These are phyloP conservation scores for Microdochium nivale DNA, from an alignment of 2,329 filamentous ascomycete species.

Conservation along the genomic window DNA sequence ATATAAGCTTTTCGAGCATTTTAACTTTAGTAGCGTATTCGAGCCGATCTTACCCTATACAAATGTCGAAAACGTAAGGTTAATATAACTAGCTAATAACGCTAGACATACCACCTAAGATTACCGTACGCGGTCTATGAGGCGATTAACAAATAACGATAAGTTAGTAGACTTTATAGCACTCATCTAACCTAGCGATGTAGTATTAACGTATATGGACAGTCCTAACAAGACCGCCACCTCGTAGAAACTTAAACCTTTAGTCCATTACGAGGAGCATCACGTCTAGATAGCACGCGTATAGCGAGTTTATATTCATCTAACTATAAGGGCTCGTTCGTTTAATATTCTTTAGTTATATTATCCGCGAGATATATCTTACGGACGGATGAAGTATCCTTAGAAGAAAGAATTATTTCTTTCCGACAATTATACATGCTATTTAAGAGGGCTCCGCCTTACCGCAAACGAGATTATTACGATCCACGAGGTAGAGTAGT, in stretches of 20 bases:
- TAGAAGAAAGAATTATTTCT: slow-evolving; percentile 68
- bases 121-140: not conserved
- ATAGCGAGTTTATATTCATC: slow-evolving; percentile 37
- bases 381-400: slow-evolving; percentile 59
- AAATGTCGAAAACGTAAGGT: not conserved
- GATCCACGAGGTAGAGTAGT: slow-evolving; percentile 50
- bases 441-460: slow-evolving; percentile 28
- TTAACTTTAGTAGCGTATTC: slow-evolving; percentile 50
- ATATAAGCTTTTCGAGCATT: slow-evolving; percentile 52
- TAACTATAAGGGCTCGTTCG: slow-evolving; percentile 22
- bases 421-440: slow-evolving; percentile 67
- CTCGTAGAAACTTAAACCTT: slow-evolving; percentile 44
- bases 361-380: slow-evolving; percentile 60
- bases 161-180: slow-evolving; percentile 13
- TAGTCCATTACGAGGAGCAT: slow-evolving; percentile 31
- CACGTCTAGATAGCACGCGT: slow-evolving; percentile 66
- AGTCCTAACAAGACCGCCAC: slow-evolving; percentile 34
- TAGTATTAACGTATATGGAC: slow-evolving; percentile 39
- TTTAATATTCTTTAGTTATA: slow-evolving; percentile 72
- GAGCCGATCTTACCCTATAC: slow-evolving; percentile 14
- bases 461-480: slow-evolving; percentile 45
- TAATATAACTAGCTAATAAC: not conserved
- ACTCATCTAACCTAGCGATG: slow-evolving; percentile 33
- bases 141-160: not conserved
- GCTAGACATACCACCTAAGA: not conserved